These are phyloP conservation scores for Aspergillus asperescens DNA, from an alignment of 495 filamentous ascomycete species.

Conservation along the genomic window DNA sequence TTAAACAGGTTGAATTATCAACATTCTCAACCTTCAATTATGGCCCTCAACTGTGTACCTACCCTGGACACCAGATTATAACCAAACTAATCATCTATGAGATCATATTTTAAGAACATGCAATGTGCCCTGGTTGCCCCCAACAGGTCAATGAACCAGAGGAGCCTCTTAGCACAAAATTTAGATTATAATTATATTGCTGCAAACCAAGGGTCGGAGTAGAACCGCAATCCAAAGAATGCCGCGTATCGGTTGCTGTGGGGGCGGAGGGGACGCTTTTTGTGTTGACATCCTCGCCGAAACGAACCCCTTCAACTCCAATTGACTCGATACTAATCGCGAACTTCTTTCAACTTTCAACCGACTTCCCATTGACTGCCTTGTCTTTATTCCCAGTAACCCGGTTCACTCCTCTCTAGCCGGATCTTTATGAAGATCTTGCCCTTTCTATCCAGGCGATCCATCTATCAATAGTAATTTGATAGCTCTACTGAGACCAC, in stretches of 20 bases:
- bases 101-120: too few relatives aligned
- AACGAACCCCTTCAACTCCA: constrained; percentile 9
- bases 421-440: constrained; percentile 15
- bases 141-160: too few relatives aligned
- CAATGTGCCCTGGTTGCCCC: too few relatives aligned
- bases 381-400: neutral
- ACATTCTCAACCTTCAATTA: too few relatives aligned
- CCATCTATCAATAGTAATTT: constrained; percentile 7
- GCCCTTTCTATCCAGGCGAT: constrained; percentile 11
- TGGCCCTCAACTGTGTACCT: too few relatives aligned
- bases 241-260: constrained; percentile 19
- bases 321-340: constrained; percentile 4
- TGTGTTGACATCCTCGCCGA: constrained; percentile 14
- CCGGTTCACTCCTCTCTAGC: constrained; percentile 11
- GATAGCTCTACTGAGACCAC: neutral
- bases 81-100: too few relatives aligned
- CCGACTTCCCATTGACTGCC: neutral
- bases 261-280: constrained; percentile 14
- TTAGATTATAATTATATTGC: neutral
- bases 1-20: too few relatives aligned
- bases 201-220: constrained; percentile 6
- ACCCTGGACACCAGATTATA: too few relatives aligned
- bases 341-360: constrained; percentile 9
- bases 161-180: neutral
- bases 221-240: constrained; percentile 15